Conservation (phyloP, 2,329 filamentous ascomycete genomes). For the Claviceps cyperi region DNA sequence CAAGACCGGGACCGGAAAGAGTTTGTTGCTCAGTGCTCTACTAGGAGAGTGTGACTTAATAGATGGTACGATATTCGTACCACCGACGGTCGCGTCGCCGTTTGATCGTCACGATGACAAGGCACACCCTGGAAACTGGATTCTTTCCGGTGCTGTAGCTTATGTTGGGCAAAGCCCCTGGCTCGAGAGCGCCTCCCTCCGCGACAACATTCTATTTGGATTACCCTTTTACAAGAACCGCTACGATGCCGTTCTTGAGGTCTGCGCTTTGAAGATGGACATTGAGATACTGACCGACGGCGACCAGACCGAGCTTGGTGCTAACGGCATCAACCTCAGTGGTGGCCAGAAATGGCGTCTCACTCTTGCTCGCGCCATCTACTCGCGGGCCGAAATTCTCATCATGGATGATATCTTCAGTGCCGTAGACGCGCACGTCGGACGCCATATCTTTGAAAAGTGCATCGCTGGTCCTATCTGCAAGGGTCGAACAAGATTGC, state of each 20-base stretch:
- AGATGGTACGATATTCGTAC: conserved; percentile 43
- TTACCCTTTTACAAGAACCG: conserved; percentile 54
- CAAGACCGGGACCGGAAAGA: conserved; percentile 67
- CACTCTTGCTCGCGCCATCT: conserved; percentile 65
- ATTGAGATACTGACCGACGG: conserved; percentile 63
- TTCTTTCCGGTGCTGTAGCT: conserved; percentile 53
- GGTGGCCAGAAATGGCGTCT: conserved; percentile 76
- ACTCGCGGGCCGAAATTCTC: conserved; percentile 62
- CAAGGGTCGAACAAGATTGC: conserved; percentile 54
- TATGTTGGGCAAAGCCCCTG: conserved; percentile 71
- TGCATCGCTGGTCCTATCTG: conserved; percentile 60
- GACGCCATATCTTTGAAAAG: conserved; percentile 63
- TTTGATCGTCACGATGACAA: conserved; percentile 45
- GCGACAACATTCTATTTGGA: conserved; percentile 67
- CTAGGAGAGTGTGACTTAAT: conserved; percentile 63
- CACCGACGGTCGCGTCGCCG: conserved; percentile 29
- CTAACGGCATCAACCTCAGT: conserved; percentile 71
- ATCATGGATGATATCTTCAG: conserved; percentile 77
- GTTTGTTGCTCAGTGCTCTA: conserved; percentile 56
- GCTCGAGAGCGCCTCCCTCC: conserved; percentile 71
- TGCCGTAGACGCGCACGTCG: conserved; percentile 69
- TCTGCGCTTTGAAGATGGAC: conserved; percentile 63
- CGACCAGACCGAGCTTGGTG: conserved; percentile 67
- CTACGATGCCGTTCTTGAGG: conserved; percentile 55
- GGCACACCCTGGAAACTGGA: conserved; percentile 52